Percentiles rank a stretch among this genome's conserved stretches.
Evolutionary conservation across 2,329 filamentous ascomycete genomes (phyloP).

Genomic region (Talaromyces sp.): DNA sequence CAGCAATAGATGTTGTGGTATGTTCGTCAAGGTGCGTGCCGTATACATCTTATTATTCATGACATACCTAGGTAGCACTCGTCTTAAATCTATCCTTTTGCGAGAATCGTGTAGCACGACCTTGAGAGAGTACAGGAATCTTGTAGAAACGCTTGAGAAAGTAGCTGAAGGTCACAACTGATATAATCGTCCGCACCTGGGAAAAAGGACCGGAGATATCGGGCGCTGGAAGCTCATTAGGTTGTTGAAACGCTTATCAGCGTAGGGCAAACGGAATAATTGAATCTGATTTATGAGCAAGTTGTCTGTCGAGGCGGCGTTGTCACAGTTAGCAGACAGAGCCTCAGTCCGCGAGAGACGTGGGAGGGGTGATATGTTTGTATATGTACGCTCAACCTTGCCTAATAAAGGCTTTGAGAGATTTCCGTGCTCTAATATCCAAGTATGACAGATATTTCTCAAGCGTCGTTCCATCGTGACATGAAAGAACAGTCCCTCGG

Average conservation of each 20-base stretch:
- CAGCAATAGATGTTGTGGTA: not conserved
- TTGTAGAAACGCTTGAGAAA: too few species aligned
- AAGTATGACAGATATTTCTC: not conserved
- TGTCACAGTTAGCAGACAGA: not conserved
- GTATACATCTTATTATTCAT: not conserved
- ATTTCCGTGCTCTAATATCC: not conserved
- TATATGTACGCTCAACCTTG: not conserved
- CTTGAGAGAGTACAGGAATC: too few species aligned
- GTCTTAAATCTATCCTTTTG: too few species aligned
- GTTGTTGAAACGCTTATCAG: not conserved
- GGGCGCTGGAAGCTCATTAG: not conserved
- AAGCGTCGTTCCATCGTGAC: not conserved
- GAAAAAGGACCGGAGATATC: not conserved
- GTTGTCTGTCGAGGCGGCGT: not conserved
- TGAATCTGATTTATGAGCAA: not conserved
- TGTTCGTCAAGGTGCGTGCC: not conserved
- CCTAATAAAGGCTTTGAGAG: not conserved
- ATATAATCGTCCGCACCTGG: not conserved
- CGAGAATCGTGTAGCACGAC: too few species aligned
- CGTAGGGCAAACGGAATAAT: not conserved
- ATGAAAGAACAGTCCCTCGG: not conserved
- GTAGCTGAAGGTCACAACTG: not conserved
- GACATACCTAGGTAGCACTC: not conserved
- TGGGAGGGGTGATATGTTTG: not conserved
- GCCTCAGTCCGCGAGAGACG: too few species aligned